A percentile compares a stretch with the other conserved stretches of the same genome.
Evolutionary conservation across 768 basidiomycete species (phyloP).

Genomic region (Psilocybe subaeruginosa): DNA sequence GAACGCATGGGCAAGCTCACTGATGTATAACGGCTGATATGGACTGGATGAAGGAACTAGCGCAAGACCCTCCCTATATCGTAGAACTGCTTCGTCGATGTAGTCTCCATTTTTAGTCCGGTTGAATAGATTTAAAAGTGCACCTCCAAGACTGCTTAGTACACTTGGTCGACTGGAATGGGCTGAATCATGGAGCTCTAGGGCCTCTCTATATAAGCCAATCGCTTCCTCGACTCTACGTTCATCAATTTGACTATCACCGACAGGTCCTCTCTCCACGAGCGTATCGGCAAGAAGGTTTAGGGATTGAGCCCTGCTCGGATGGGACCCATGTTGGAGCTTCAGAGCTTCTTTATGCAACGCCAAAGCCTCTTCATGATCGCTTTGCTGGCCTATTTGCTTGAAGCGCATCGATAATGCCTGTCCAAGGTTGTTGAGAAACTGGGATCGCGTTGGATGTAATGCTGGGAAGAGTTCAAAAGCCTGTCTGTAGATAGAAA

Average conservation of each 20-base stretch:
- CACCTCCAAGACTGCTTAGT: too few species aligned
- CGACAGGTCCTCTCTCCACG: not conserved
- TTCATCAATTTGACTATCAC: not conserved
- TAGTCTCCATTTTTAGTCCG: not conserved
- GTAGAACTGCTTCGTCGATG: too few species aligned
- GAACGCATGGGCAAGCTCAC: too few species aligned
- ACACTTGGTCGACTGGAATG: too few species aligned
- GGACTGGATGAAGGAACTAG: too few species aligned
- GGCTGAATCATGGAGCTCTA: too few species aligned
- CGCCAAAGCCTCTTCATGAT: constrained; percentile 3
- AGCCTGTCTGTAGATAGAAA: not conserved
- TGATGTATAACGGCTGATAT: too few species aligned
- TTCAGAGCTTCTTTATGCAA: not conserved
- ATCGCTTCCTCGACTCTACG: too few species aligned
- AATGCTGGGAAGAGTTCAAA: not conserved
- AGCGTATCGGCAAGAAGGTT: not conserved
- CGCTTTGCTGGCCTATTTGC: not conserved
- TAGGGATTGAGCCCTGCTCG: not conserved
- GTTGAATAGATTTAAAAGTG: too few species aligned
- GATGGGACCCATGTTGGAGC: not conserved
- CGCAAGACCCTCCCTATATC: too few species aligned
- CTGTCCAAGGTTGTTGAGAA: not conserved
- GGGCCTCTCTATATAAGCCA: too few species aligned
- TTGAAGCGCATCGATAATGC: not conserved
- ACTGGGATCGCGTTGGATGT: not conserved